Conservation (phyloP, 1,139 yeast genomes). For the Suhomyces bokatorum region DNA sequence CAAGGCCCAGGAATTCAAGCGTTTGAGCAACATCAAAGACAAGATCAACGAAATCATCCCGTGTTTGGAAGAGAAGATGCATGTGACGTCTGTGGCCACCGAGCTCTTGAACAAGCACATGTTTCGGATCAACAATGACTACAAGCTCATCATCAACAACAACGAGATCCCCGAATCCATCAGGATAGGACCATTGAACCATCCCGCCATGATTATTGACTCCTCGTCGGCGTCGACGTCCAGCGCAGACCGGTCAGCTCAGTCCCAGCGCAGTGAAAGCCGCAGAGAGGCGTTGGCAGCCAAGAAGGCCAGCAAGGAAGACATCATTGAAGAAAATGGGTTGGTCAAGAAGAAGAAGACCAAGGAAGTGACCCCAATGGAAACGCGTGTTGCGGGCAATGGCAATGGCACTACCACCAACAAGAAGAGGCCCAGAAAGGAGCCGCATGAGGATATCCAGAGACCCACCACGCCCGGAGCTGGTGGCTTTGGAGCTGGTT, state of each 20-base stretch:
- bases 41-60: slow-evolving; percentile 77
- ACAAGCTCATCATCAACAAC: slow-evolving; percentile 63
- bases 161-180: slow-evolving; percentile 72
- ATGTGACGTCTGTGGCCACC: slow-evolving; percentile 88
- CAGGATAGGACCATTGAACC: slow-evolving; percentile 74
- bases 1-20: slow-evolving; percentile 13
- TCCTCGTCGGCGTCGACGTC: slow-evolving; percentile 40
- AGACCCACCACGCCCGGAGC: slow-evolving; percentile 11
- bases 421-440: slow-evolving; percentile 26
- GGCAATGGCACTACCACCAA: slow-evolving; percentile 9
- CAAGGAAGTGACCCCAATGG: slow-evolving; percentile 22
- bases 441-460: slow-evolving; percentile 12
- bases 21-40: slow-evolving; percentile 41
- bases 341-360: slow-evolving; percentile 29
- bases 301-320: slow-evolving; percentile 55
- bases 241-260: slow-evolving; percentile 54
- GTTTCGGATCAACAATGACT: slow-evolving; percentile 76
- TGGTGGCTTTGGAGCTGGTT: slow-evolving; percentile 3
- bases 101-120: slow-evolving; percentile 74
- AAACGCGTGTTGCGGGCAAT: slow-evolving; percentile 5
- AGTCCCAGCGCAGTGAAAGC: slow-evolving; percentile 74
- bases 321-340: slow-evolving; percentile 35
- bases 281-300: slow-evolving; percentile 94
- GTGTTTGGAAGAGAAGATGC: slow-evolving; percentile 95
- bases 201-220: slow-evolving; percentile 81